Percentiles rank a stretch among this genome's conserved stretches.
Conservation (phyloP, 306 rosid genomes). For the Rosa lucieae region DNA sequence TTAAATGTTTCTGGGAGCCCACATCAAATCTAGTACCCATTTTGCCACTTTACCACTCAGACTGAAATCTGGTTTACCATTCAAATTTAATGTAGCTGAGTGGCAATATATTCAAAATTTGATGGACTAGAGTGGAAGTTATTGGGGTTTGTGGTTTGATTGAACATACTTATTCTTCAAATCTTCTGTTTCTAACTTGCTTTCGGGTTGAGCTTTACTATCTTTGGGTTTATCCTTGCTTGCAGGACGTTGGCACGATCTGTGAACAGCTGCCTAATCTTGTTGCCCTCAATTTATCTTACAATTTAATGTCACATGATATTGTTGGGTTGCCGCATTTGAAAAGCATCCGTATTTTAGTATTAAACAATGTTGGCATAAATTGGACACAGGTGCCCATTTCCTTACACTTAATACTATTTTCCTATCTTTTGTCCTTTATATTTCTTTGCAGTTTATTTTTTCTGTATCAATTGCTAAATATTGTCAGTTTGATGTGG, state of each 20-base stretch:
- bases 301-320: conserved; percentile 60
- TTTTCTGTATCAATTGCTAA: conserved; percentile 18
- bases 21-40: background rate
- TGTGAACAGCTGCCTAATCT: conserved; percentile 76
- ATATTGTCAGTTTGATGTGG: conserved; percentile 31
- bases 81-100: background rate
- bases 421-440: conserved; percentile 1
- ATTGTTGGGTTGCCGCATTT: conserved; percentile 53
- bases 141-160: background rate
- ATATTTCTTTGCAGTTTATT: background rate
- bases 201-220: conserved; percentile 14
- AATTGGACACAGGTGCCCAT: conserved; percentile 71
- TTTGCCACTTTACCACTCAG: background rate
- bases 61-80: background rate
- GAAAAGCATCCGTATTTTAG: conserved; percentile 59
- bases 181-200: conserved; percentile 11
- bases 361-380: conserved; percentile 67
- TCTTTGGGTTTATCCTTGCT: conserved; percentile 30
- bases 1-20: background rate
- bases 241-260: conserved; percentile 78
- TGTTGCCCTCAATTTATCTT: conserved; percentile 64
- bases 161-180: background rate
- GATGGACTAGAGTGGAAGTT: background rate
- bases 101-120: background rate
- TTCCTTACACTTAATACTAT: conserved; percentile 17